Evolutionary conservation across 306 rosid genomes (phyloP).

Genomic region (Cucumis sativus): Cucumber_9930_V3 NC_026660.2:22668001-22668500

Average conservation of each 20-base stretch:
- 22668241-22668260: constrained; percentile 22
- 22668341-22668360: background rate
- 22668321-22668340: background rate
- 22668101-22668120: constrained; percentile 56
- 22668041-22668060: constrained; percentile 20
- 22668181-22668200: constrained; percentile 62
- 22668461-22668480: constrained; percentile 1
- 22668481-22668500: background rate
- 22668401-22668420: background rate
- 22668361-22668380: background rate
- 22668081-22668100: constrained; percentile 73
- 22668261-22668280: constrained; percentile 16
- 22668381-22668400: background rate
- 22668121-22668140: constrained; percentile 50
- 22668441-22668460: background rate
- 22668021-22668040: constrained; percentile 50
- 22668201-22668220: constrained; percentile 60
- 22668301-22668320: background rate
- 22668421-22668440: background rate
- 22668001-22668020: constrained; percentile 19
- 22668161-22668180: constrained; percentile 16
- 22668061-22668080: constrained; percentile 50
- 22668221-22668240: constrained; percentile 26
- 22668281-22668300: constrained; percentile 4
- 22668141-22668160: constrained; percentile 30